These are phyloP conservation scores for Boeremia lycopersici DNA, from an alignment of 2,329 filamentous ascomycete species.

Conservation along the genomic window DNA sequence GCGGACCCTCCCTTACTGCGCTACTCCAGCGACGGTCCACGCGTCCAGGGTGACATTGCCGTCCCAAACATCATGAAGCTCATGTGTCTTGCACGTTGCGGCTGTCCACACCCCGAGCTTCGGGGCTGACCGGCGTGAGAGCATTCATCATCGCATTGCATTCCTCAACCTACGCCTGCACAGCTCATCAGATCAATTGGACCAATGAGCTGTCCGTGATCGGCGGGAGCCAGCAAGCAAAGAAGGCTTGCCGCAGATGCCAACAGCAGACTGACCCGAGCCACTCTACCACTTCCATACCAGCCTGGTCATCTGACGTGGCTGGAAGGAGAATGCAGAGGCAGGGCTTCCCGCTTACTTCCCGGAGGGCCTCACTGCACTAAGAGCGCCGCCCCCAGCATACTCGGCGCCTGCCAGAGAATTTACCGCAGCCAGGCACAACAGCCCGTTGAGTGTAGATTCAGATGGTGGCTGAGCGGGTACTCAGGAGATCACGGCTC, in stretches of 20 bases:
- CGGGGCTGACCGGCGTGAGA: slow-evolving; percentile 34
- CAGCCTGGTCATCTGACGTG: slow-evolving; percentile 42
- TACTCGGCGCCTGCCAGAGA: slow-evolving; percentile 34
- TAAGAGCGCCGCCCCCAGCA: slow-evolving; percentile 23
- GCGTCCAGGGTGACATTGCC: slow-evolving; percentile 37
- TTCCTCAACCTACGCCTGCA: slow-evolving; percentile 40
- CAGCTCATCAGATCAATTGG: slow-evolving; percentile 17
- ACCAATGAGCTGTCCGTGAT: slow-evolving; percentile 27
- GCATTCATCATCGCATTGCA: slow-evolving; percentile 38
- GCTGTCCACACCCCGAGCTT: slow-evolving; percentile 31
- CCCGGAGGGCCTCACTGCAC: slow-evolving; percentile 34
- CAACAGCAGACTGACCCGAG: slow-evolving; percentile 34
- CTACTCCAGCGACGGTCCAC: slow-evolving; percentile 25
- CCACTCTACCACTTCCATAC: slow-evolving; percentile 25
- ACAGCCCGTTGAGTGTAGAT: slow-evolving; percentile 44
- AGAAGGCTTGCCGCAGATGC: slow-evolving; percentile 36
- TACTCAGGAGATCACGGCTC: slow-evolving; percentile 33
- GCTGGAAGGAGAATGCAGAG: slow-evolving; percentile 31
- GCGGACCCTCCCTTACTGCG: slow-evolving; percentile 25
- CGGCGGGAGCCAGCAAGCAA: slow-evolving; percentile 19
- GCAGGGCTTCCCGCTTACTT: slow-evolving; percentile 32
- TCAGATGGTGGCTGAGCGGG: slow-evolving; percentile 45
- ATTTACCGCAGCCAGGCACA: slow-evolving; percentile 38
- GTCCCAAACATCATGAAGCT: slow-evolving; percentile 30
- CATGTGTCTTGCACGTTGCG: slow-evolving; percentile 47